Conservation (phyloP, 768 basidiomycete species). For the Amanita pseudoporphyria region DNA sequence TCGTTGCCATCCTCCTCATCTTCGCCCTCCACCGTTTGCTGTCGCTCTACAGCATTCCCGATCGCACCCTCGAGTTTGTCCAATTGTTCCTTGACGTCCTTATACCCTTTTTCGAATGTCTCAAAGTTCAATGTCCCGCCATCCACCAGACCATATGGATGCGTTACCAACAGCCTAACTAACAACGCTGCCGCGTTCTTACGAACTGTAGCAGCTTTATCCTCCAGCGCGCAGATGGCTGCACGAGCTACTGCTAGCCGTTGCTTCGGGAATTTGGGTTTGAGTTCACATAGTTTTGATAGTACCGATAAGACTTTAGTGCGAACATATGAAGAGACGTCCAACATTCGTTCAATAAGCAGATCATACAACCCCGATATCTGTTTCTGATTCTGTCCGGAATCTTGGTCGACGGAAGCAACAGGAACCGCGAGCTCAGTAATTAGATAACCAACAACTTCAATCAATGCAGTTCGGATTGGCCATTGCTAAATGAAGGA, state of each 20-base stretch:
- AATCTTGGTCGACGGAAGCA: slow-evolving; percentile 36
- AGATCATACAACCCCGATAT: slow-evolving; percentile 74
- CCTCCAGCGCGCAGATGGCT: slow-evolving; percentile 76
- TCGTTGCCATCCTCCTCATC: slow-evolving; percentile 20
- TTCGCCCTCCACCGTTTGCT: slow-evolving; percentile 28
- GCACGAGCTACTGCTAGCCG: slow-evolving; percentile 64
- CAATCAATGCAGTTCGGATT: slow-evolving; percentile 91
- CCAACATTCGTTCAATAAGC: slow-evolving; percentile 80
- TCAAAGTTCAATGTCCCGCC: slow-evolving; percentile 69
- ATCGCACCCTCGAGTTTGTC: slow-evolving; percentile 58
- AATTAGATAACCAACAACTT: slow-evolving; percentile 81
- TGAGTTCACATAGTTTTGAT: slow-evolving; percentile 62
- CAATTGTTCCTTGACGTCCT: slow-evolving; percentile 50
- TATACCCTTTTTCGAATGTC: slow-evolving; percentile 70
- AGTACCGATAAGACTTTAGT: slow-evolving; percentile 77
- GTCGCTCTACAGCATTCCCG: slow-evolving; percentile 49
- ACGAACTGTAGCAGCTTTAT: slow-evolving; percentile 85
- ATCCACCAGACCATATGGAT: slow-evolving; percentile 80
- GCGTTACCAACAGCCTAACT: slow-evolving; percentile 67
- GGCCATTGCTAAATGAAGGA: slow-evolving; percentile 65
- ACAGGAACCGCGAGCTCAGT: slow-evolving; percentile 58
- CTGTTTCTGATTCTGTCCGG: slow-evolving; percentile 53
- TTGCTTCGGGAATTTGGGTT: slow-evolving; percentile 81
- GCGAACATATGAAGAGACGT: slow-evolving; percentile 85
- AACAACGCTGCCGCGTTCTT: slow-evolving; percentile 74